Conservation (phyloP, 495 filamentous ascomycete genomes). For the Podospora tetraspora region DNA sequence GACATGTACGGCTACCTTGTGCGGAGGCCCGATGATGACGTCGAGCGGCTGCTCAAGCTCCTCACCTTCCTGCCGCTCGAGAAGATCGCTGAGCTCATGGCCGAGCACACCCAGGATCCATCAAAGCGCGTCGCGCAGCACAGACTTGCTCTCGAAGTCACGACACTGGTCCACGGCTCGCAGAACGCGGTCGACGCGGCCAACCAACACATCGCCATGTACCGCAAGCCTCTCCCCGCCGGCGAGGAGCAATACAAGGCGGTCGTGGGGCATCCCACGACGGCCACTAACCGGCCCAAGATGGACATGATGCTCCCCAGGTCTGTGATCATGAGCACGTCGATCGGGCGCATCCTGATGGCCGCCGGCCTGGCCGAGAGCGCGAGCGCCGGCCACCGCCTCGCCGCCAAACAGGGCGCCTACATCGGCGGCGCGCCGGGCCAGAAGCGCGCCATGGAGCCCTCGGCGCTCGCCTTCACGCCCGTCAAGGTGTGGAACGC, state of each 20-base stretch:
- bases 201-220: constrained; percentile 55
- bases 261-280: constrained; percentile 31
- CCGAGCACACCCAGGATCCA: constrained; percentile 58
- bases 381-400: constrained; percentile 58
- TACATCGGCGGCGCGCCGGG: constrained; percentile 62
- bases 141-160: constrained; percentile 70
- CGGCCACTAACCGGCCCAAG: constrained; percentile 45
- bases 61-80: constrained; percentile 81
- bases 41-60: constrained; percentile 75
- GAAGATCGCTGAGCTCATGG: constrained; percentile 59
- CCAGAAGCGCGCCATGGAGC: constrained; percentile 42
- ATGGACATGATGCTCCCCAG: constrained; percentile 58
- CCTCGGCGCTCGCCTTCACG: constrained; percentile 55
- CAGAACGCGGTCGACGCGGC: constrained; percentile 51
- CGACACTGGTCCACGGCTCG: constrained; percentile 70
- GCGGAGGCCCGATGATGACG: constrained; percentile 70
- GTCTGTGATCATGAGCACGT: constrained; percentile 56
- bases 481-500: constrained; percentile 54
- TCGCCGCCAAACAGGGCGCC: constrained; percentile 53
- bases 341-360: constrained; percentile 59
- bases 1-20: constrained; percentile 88
- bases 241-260: constrained; percentile 11
- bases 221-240: constrained; percentile 22
- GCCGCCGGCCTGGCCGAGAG: constrained; percentile 64
- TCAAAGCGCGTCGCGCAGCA: constrained; percentile 74